These are phyloP conservation scores for Coprinellus aureogranulatus DNA, from an alignment of 768 basidiomycete species.

Conservation along the genomic window DNA sequence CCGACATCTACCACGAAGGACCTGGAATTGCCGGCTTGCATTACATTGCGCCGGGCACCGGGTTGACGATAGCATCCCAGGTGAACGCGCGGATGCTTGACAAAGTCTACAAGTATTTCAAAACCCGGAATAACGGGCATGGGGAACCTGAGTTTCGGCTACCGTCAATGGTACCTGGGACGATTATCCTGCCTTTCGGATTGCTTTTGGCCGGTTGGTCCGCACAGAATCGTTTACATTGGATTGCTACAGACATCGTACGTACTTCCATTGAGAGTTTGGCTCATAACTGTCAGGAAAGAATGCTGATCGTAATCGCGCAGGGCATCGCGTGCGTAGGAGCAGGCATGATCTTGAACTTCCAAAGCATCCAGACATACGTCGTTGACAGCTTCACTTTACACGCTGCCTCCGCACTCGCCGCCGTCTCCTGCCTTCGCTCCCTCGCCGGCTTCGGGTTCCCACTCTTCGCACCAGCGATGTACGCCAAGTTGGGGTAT, in stretches of 20 bases:
- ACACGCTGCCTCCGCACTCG: slow-evolving; percentile 68
- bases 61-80: slow-evolving; percentile 51
- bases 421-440: slow-evolving; percentile 61
- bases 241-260: slow-evolving; percentile 72
- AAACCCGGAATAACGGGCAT: slow-evolving; percentile 44
- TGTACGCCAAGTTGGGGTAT: slow-evolving; percentile 65
- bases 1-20: slow-evolving; percentile 48
- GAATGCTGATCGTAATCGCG: neutral
- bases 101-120: slow-evolving; percentile 47
- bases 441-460: slow-evolving; percentile 71
- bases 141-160: slow-evolving; percentile 52
- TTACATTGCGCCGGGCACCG: slow-evolving; percentile 70
- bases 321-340: slow-evolving; percentile 61
- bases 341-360: slow-evolving; percentile 54
- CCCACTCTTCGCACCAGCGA: slow-evolving; percentile 72
- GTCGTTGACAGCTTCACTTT: slow-evolving; percentile 65
- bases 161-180: slow-evolving; percentile 57
- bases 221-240: slow-evolving; percentile 53
- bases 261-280: slow-evolving; percentile 18
- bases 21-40: slow-evolving; percentile 64
- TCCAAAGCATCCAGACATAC: slow-evolving; percentile 66
- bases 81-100: slow-evolving; percentile 59
- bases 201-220: slow-evolving; percentile 72
- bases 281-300: too few species aligned
- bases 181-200: slow-evolving; percentile 61